Conservation (phyloP, 2,329 filamentous ascomycete species). For the Aureobasidium leucospermi region DNA sequence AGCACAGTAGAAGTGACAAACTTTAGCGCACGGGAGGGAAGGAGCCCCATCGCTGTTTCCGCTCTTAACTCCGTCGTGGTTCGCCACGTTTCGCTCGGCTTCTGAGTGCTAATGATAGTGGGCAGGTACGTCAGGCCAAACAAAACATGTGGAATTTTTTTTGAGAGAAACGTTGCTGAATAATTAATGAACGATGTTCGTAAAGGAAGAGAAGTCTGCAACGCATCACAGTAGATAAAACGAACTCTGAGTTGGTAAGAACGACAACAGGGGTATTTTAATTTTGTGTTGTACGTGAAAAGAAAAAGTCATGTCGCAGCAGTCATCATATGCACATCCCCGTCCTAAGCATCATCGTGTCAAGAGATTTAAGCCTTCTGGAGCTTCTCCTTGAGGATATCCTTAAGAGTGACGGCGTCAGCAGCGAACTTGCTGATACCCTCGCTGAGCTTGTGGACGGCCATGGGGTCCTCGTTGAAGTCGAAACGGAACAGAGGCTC, state of each 20-base stretch:
- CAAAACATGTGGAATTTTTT: neutral
- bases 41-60: neutral
- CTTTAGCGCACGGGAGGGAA: no score
- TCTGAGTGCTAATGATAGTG: neutral
- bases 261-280: conserved; percentile 13
- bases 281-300: conserved; percentile 9
- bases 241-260: neutral
- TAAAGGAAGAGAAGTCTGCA: no score
- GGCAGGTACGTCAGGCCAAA: neutral
- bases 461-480: conserved; percentile 99
- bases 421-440: conserved; percentile 99
- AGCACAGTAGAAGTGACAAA: no score
- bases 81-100: neutral
- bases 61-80: neutral
- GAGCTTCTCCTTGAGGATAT: conserved; percentile 83
- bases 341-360: neutral
- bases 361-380: conserved; percentile 17
- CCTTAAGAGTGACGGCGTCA: conserved; percentile 89
- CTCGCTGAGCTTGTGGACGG: conserved; percentile 96
- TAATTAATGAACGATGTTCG: no score
- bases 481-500: conserved; percentile 93
- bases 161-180: no score
- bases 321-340: conserved; percentile 14
- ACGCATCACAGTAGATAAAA: neutral
- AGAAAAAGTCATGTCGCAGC: conserved; percentile 12